Evolutionary conservation across 2,329 filamentous ascomycete species (phyloP).

Genomic region (Teratosphaeria nubilosa): DNA sequence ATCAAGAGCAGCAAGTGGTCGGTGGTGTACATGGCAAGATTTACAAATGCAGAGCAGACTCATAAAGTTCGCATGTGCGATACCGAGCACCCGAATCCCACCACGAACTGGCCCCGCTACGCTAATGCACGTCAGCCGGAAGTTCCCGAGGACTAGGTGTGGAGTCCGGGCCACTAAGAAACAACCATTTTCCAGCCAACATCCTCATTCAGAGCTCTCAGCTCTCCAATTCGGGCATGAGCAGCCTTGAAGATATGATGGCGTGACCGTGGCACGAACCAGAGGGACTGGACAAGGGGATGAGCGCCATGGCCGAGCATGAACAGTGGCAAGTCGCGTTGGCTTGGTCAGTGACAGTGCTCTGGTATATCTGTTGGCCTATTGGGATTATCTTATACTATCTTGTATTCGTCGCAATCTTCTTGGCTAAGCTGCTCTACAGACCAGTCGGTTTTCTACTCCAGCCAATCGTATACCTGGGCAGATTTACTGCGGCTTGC

Average conservation of each 20-base stretch:
- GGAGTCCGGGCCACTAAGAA: neutral
- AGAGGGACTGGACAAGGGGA: neutral
- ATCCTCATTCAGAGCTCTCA: neutral
- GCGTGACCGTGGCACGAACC: neutral
- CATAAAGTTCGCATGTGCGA: neutral
- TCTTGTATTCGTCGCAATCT: slow-evolving; percentile 7
- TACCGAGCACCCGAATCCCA: neutral
- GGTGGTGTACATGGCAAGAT: neutral
- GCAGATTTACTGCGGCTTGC: slow-evolving; percentile 30
- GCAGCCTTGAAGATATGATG: neutral
- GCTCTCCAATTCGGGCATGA: neutral
- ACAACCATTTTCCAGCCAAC: neutral
- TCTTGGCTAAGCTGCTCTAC: slow-evolving; percentile 39
- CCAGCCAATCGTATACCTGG: slow-evolving; percentile 42
- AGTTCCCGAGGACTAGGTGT: neutral
- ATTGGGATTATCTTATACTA: neutral
- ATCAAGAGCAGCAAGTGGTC: neutral
- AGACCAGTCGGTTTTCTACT: slow-evolving; percentile 37
- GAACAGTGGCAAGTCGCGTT: neutral
- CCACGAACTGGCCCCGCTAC: neutral
- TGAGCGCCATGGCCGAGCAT: neutral
- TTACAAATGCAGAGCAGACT: neutral
- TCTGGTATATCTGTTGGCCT: slow-evolving; percentile 5
- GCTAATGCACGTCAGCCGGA: neutral
- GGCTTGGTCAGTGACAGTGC: neutral